A percentile compares a stretch with the other conserved stretches of the same genome.
phyloP scores from a whole-genome alignment of 805 yeast species.

The Starmerella kuoi region DNA sequence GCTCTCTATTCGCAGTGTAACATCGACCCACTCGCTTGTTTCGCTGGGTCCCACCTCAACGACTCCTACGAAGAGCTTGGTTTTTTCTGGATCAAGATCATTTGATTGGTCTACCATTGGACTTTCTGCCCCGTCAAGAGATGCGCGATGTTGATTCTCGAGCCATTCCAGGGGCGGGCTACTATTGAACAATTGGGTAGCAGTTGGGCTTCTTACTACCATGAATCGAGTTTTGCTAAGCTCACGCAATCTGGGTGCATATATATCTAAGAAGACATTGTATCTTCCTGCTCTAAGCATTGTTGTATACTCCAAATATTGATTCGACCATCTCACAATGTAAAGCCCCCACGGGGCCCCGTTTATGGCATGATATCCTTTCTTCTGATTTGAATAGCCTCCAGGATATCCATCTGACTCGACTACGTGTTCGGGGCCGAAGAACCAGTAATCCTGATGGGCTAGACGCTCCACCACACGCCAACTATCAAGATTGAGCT shows the following conservation, averaged over 20 bases:
- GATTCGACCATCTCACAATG: conserved; percentile 6
- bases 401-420: not conserved
- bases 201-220: conserved; percentile 12
- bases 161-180: conserved; percentile 13
- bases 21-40: conserved; percentile 10
- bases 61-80: conserved; percentile 5
- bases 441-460: conserved; percentile 20
- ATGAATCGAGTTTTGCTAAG: conserved; percentile 12
- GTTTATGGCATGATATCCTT: conserved; percentile 2
- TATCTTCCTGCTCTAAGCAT: conserved; percentile 16
- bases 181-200: conserved; percentile 10
- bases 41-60: conserved; percentile 4
- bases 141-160: conserved; percentile 5
- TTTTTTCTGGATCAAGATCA: conserved; percentile 2
- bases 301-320: conserved; percentile 16
- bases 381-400: not conserved
- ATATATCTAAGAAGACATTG: conserved; percentile 14
- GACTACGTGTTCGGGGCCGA: conserved; percentile 18
- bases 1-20: conserved; percentile 11
- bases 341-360: conserved; percentile 16
- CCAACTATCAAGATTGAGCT: conserved; percentile 19
- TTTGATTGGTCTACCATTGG: not conserved
- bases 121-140: not conserved
- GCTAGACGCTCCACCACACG: conserved; percentile 16
- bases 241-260: conserved; percentile 9